A percentile compares a stretch with the other conserved stretches of the same genome.
phyloP scores from a whole-genome alignment of 2,329 filamentous ascomycete species.

The Arthrobotrys iridis region DNA sequence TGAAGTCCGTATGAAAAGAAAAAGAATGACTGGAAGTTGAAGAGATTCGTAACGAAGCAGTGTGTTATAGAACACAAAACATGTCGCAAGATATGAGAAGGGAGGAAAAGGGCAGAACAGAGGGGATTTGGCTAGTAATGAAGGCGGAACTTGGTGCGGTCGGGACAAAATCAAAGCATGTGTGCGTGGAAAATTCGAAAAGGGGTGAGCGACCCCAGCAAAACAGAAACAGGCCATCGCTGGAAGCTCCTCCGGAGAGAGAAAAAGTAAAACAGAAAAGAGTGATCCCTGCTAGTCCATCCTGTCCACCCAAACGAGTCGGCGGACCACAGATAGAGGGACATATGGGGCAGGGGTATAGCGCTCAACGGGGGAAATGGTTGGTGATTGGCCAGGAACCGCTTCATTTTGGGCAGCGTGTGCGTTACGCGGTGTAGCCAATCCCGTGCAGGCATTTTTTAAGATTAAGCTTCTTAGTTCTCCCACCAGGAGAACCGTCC shows the following conservation, averaged over 20 bases:
- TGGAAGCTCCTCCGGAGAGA: constrained; percentile 44
- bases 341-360: constrained; percentile 32
- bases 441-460: constrained; percentile 51
- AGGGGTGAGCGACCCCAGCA: constrained; percentile 50
- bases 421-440: constrained; percentile 48
- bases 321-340: constrained; percentile 35
- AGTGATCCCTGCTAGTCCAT: constrained; percentile 13
- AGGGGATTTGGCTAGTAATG: constrained; percentile 53
- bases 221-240: constrained; percentile 51
- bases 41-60: constrained; percentile 48
- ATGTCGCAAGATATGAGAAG: constrained; percentile 43
- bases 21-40: constrained; percentile 50
- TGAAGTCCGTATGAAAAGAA: constrained; percentile 42
- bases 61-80: constrained; percentile 48
- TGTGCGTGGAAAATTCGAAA: constrained; percentile 54
- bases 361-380: constrained; percentile 22
- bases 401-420: constrained; percentile 46
- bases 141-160: constrained; percentile 34
- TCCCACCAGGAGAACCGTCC: constrained; percentile 25
- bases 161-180: constrained; percentile 32
- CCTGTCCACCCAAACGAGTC: constrained; percentile 31
- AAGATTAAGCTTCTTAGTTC: constrained; percentile 46
- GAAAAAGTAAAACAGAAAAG: constrained; percentile 41
- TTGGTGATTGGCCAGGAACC: constrained; percentile 53
- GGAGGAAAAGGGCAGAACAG: constrained; percentile 24